phyloP scores from a whole-genome alignment of 805 yeast genomes.

The Starmerella riodocensis region DNA sequence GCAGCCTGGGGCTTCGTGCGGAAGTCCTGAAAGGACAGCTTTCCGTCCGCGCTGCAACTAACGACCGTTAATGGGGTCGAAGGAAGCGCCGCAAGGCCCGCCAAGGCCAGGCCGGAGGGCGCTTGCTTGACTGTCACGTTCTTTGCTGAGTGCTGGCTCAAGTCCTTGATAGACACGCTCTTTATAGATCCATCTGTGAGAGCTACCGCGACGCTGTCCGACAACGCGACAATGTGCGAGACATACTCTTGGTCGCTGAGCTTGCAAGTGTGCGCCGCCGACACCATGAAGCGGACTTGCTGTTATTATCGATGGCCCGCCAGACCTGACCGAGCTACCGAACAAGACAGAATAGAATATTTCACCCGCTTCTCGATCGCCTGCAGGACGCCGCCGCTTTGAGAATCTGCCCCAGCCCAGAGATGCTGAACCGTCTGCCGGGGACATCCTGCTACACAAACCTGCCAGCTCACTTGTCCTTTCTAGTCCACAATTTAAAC shows the following conservation, averaged over 20 bases:
- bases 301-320: no score
- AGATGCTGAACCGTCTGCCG: no score
- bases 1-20: slow-evolving; percentile 10
- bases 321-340: no score
- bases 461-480: no score
- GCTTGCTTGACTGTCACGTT: neutral
- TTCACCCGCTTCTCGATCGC: no score
- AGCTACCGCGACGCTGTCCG: slow-evolving; percentile 11
- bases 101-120: neutral
- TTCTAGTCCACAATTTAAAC: no score
- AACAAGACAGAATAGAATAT: no score
- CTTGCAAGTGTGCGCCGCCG: slow-evolving; percentile 6
- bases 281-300: no score
- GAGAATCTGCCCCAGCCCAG: no score
- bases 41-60: slow-evolving; percentile 13
- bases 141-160: neutral
- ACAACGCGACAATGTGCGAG: slow-evolving; percentile 10
- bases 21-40: slow-evolving; percentile 13
- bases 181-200: slow-evolving; percentile 19
- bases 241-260: slow-evolving; percentile 18
- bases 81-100: slow-evolving; percentile 15
- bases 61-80: slow-evolving; percentile 11
- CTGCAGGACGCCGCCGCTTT: no score
- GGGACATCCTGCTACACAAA: no score
- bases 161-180: slow-evolving; percentile 1